Base-by-base conservation (phyloP, 1,284 basidiomycete species). In the Cerioporus squamosus region DNA sequence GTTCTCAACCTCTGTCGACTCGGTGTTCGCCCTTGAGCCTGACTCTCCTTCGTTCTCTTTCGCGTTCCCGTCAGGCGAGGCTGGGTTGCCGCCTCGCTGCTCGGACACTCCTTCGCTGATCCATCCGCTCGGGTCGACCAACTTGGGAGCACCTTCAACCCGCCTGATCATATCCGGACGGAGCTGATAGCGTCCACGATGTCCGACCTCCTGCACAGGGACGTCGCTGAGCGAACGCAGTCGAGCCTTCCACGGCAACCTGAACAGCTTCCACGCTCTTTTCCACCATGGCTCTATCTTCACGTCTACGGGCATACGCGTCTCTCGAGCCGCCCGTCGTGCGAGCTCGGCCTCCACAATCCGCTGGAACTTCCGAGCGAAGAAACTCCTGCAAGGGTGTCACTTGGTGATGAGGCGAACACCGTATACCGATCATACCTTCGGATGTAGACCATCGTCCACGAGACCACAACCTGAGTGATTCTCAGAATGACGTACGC, bases 131-230 rank as follows among this genome's bases (percentile, higher is more conserved):
- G 92, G 92, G 70, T 96, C 88, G 44, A 97, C 82, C n/a, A 86
- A 80, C 61, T 88, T 90, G 1, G 93, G 91, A 0, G 87, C 87
- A 50, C 85, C 86, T 55, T 93, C 88, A 74, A 93, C 84, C 39
- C 94, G 80, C 42, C 88, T 85, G 66, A 97, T 95, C 94, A 96
- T 96, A 61, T 93, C 88, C 33, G 89, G 80, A 42, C 83, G 77
- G n/a, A 95, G 64, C 33, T 66, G 68, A 26, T 62, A 44, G 20
- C 63, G 56, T 9, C 62, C 55, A 14, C 63, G 68, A 18, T 63
- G 57, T 17, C 51, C 52, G 49, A 61, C 42, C 24, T 60, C 59
- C 31, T 54, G 60, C 39, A 58, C 39, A n/a, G 54, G 57, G 15
- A 49, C 51, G n/a, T 64, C 59, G 26, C 51, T 52, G 29, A 60